Percentiles rank a stretch among this genome's conserved stretches.
Evolutionary conservation across 495 filamentous ascomycete genomes (phyloP).

Genomic region (Glarea lozoyensis): DNA sequence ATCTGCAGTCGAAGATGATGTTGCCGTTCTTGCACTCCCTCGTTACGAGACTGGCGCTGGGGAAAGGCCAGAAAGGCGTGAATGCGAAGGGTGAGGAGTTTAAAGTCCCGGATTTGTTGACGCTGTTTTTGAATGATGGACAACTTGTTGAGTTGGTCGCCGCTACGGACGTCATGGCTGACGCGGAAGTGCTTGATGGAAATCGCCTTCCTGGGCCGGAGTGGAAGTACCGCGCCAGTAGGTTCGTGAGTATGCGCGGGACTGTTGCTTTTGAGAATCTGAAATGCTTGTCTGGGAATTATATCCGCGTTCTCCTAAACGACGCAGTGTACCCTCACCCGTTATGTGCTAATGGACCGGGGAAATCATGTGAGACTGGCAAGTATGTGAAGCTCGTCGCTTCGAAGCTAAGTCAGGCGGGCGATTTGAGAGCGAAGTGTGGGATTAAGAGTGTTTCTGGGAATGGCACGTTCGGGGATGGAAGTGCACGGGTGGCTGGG

Average conservation of each 20-base stretch:
- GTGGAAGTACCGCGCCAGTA: constrained; percentile 32
- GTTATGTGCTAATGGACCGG: constrained; percentile 36
- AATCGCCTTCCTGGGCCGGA: constrained; percentile 27
- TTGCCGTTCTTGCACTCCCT: constrained; percentile 41
- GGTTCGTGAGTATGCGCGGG: constrained; percentile 46
- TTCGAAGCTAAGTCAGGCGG: constrained; percentile 32
- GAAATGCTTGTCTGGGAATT: constrained; percentile 27
- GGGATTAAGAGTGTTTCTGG: constrained; percentile 28
- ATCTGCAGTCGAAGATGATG: constrained; percentile 37
- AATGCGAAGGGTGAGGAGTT: constrained; percentile 29
- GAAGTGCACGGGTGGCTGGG: not conserved
- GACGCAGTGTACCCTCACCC: constrained; percentile 45
- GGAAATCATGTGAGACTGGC: constrained; percentile 33
- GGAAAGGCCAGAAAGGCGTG: constrained; percentile 32
- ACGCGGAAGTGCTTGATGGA: constrained; percentile 31
- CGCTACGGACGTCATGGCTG: constrained; percentile 44
- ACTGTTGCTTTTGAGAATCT: constrained; percentile 45
- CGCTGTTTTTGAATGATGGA: constrained; percentile 49
- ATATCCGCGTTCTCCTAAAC: constrained; percentile 41
- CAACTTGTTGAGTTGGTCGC: constrained; percentile 48
- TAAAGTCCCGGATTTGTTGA: constrained; percentile 36
- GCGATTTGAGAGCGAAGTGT: constrained; percentile 35
- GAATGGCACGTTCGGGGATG: not conserved
- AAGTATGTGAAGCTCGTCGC: constrained; percentile 35
- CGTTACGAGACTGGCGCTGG: constrained; percentile 34